Percentiles rank a stretch among this genome's conserved stretches.
phyloP scores from a whole-genome alignment of 129 eudicot species.

The Flaveria ramosissima region DNA sequence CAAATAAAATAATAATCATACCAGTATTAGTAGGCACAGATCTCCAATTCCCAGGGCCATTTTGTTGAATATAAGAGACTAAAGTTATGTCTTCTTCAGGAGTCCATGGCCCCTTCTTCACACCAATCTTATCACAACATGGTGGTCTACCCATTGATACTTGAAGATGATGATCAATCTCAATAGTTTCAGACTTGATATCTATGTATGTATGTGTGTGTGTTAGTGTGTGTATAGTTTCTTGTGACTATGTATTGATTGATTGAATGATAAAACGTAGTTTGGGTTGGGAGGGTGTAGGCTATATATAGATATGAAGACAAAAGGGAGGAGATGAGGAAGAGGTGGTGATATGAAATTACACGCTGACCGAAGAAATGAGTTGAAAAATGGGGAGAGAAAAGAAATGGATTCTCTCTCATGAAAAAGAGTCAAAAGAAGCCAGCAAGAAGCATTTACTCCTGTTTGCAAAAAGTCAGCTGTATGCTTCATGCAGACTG shows the following conservation, averaged over 20 bases:
- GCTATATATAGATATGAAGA: constrained; percentile 44
- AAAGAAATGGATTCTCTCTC: constrained; percentile 34
- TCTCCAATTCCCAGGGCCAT: constrained; percentile 82
- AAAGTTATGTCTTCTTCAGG: constrained; percentile 57
- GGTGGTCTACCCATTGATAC: constrained; percentile 67
- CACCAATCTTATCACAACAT: constrained; percentile 63
- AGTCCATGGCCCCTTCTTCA: constrained; percentile 67
- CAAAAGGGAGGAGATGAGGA: constrained; percentile 25
- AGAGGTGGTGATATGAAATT: constrained; percentile 21
- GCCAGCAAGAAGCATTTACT: constrained; percentile 53
- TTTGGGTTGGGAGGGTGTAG: constrained; percentile 26
- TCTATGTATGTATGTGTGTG: constrained; percentile 9
- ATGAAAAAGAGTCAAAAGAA: constrained; percentile 49
- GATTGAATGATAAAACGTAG: not conserved
- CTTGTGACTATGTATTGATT: not conserved
- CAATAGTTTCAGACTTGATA: not conserved
- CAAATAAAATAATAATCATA: constrained; percentile 6
- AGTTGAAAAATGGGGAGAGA: constrained; percentile 18
- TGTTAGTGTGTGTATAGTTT: not conserved
- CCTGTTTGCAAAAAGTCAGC: constrained; percentile 45
- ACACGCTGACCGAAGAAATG: constrained; percentile 46
- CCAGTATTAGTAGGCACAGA: constrained; percentile 67
- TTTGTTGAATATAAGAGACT: constrained; percentile 58
- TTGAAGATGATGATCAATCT: constrained; percentile 13
- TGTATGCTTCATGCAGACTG: constrained; percentile 38